phyloP scores from a whole-genome alignment of 2,329 filamentous ascomycete species.

The Fusarium subglutinans region DNA sequence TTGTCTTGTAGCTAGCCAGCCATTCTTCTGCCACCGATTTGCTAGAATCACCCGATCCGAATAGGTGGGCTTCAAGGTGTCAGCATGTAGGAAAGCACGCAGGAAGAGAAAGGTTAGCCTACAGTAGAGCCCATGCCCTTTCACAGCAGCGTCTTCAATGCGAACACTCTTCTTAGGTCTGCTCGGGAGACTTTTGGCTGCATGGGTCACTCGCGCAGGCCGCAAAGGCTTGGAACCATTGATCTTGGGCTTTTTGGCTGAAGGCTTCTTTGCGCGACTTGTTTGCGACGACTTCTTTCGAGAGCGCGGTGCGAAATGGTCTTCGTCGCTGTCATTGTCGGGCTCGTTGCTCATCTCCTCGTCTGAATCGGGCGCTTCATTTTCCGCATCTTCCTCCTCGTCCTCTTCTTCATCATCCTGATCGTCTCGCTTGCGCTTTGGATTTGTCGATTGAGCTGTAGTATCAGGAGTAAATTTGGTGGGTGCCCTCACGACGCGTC shows the following conservation, averaged over 20 bases:
- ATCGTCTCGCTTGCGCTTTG: slow-evolving; percentile 68
- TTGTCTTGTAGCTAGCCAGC: slow-evolving; percentile 65
- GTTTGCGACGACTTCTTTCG: slow-evolving; percentile 56
- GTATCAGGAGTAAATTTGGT: slow-evolving; percentile 67
- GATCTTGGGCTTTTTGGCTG: slow-evolving; percentile 70
- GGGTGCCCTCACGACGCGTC: slow-evolving; percentile 71
- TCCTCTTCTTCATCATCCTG: slow-evolving; percentile 53
- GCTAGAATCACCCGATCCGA: slow-evolving; percentile 65
- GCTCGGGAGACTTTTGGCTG: slow-evolving; percentile 54
- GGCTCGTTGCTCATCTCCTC: slow-evolving; percentile 57
- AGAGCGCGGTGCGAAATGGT: slow-evolving; percentile 51
- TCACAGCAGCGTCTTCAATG: slow-evolving; percentile 58
- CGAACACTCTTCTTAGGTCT: slow-evolving; percentile 66
- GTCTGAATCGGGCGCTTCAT: slow-evolving; percentile 59
- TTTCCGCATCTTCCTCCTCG: slow-evolving; percentile 51
- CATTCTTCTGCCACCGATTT: slow-evolving; percentile 69
- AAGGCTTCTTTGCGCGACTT: slow-evolving; percentile 63
- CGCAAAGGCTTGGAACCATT: slow-evolving; percentile 60
- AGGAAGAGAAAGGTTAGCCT: slow-evolving; percentile 17
- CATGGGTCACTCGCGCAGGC: slow-evolving; percentile 48
- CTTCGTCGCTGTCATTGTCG: slow-evolving; percentile 58
- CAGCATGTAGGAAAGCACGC: slow-evolving; percentile 22
- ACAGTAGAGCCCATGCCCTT: slow-evolving; percentile 67
- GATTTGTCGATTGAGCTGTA: slow-evolving; percentile 50
- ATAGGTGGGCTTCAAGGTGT: slow-evolving; percentile 65